Conservation (phyloP, 495 filamentous ascomycete species). For the Trichocladium uniseriatum region DNA sequence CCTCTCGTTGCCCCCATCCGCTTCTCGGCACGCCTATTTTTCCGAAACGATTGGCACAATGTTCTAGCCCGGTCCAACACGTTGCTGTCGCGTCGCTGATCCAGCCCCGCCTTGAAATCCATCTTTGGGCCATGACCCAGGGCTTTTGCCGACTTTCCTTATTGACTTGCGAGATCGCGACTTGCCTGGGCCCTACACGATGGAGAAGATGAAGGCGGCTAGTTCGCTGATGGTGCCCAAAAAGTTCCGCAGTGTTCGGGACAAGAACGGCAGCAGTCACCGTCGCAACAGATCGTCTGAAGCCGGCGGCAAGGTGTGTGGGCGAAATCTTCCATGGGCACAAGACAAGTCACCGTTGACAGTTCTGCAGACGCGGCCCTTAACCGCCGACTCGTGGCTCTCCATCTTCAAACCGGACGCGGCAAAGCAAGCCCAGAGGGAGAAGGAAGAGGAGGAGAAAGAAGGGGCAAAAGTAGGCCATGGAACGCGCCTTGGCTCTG, state of each 20-base stretch:
- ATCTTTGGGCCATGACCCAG: neutral
- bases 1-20: too few species aligned
- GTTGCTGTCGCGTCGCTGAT: neutral
- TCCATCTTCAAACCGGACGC: conserved; percentile 49
- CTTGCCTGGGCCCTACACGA: neutral
- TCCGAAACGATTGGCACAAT: neutral
- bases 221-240: conserved; percentile 22
- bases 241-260: conserved; percentile 63
- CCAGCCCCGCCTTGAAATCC: neutral
- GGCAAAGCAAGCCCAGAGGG: conserved; percentile 41
- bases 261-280: conserved; percentile 49
- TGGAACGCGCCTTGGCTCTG: neutral
- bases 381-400: conserved; percentile 37
- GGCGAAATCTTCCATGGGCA: conserved; percentile 9
- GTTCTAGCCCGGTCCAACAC: neutral
- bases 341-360: conserved; percentile 15
- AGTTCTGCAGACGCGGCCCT: conserved; percentile 27
- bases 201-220: conserved; percentile 24
- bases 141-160: neutral
- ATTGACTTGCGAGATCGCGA: neutral
- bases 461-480: conserved; percentile 31
- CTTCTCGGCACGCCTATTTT: too few species aligned
- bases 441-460: conserved; percentile 45
- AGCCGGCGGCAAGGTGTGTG: conserved; percentile 39
- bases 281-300: conserved; percentile 42